These are phyloP conservation scores for Hevea brasiliensis DNA, from an alignment of 345 rosid species.

Conservation along the genomic window DNA sequence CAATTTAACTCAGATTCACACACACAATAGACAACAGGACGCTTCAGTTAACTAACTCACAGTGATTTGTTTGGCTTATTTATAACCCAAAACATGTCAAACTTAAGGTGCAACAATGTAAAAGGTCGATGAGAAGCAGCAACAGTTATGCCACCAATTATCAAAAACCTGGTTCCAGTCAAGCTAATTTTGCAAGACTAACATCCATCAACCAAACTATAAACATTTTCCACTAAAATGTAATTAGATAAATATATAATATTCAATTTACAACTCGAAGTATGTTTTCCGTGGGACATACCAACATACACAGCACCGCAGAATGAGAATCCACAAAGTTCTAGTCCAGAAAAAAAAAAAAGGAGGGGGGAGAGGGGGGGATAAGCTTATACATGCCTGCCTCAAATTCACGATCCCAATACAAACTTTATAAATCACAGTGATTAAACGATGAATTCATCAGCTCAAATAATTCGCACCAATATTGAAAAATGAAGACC, in stretches of 20 bases:
- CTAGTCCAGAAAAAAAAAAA: too few relatives aligned
- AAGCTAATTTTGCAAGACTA: not conserved
- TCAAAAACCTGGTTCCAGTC: not conserved
- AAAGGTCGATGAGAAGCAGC: not conserved
- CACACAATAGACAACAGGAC: too few relatives aligned
- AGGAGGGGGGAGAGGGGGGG: too few relatives aligned
- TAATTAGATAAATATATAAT: not conserved
- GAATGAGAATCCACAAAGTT: too few relatives aligned
- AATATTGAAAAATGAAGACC: not conserved
- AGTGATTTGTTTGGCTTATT: not conserved
- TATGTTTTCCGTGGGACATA: not conserved
- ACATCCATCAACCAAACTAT: not conserved
- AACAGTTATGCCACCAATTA: not conserved
- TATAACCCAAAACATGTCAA: too few relatives aligned
- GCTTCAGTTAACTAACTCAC: not conserved
- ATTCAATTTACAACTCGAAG: not conserved
- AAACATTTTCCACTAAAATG: not conserved
- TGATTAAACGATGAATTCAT: not conserved
- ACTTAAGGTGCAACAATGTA: not conserved
- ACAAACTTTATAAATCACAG: not conserved
- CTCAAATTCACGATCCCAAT: not conserved
- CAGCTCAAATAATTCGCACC: not conserved
- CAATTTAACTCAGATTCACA: too few relatives aligned
- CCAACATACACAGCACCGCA: too few relatives aligned
- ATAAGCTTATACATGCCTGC: not conserved